Conservation (phyloP, 129 eudicot species). For the Escallonia rubra region DNA sequence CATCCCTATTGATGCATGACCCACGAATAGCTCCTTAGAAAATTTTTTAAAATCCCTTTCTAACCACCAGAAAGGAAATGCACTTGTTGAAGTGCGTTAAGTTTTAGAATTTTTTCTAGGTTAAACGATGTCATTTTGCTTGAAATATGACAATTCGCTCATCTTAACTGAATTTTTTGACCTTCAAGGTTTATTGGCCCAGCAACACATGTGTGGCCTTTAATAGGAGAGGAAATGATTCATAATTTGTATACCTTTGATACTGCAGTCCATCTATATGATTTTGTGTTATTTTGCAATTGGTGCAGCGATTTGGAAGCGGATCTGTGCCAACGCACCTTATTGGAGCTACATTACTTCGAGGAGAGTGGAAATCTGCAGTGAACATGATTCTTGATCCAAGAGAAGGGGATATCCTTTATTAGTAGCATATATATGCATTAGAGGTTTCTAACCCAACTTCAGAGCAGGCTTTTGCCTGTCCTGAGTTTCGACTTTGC, state of each 20-base stretch:
- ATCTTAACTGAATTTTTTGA: too few species aligned
- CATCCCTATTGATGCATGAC: too few species aligned
- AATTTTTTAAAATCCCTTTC: too few species aligned
- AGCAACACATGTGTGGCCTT: background rate
- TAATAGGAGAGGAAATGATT: background rate
- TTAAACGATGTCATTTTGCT: too few species aligned
- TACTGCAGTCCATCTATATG: background rate
- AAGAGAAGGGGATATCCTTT: conserved; percentile 98
- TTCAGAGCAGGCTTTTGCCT: background rate
- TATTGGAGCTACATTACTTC: conserved; percentile 78
- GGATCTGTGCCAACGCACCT: conserved; percentile 86
- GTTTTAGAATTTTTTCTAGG: too few species aligned
- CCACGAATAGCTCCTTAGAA: too few species aligned
- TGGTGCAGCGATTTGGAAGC: conserved; percentile 84
- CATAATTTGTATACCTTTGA: too few species aligned
- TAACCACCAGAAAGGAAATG: too few species aligned
- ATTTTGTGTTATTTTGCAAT: conserved; percentile 3
- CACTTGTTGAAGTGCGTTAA: too few species aligned
- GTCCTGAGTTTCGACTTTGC: background rate
- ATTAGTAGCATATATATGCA: background rate
- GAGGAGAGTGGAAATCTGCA: conserved; percentile 88
- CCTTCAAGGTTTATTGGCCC: background rate
- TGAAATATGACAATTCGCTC: too few species aligned
- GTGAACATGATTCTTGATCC: conserved; percentile 92
- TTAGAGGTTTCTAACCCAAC: background rate